phyloP scores from a whole-genome alignment of 768 basidiomycete species.

The Holtermannia corniformis region DNA sequence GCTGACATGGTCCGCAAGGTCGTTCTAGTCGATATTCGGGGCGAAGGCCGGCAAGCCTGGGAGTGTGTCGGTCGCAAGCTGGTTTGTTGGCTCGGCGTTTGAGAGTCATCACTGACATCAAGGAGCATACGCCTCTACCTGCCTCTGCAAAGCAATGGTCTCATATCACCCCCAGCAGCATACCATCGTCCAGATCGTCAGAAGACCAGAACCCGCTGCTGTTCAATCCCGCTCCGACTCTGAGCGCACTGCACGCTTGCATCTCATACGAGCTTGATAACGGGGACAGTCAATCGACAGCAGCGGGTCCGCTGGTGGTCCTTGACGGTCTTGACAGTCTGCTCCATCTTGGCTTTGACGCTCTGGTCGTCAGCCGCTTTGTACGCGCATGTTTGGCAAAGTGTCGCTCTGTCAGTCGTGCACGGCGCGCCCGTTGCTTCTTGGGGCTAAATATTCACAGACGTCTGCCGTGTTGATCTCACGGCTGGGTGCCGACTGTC shows the following conservation, averaged over 20 bases:
- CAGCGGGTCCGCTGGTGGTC: conserved; percentile 15
- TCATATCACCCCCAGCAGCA: conserved; percentile 21
- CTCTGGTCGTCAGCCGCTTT: conserved; percentile 18
- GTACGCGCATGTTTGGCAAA: conserved; percentile 20
- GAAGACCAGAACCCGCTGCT: conserved; percentile 6
- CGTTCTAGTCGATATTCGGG: conserved; percentile 29
- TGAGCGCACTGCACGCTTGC: conserved; percentile 16
- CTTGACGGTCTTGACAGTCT: conserved; percentile 33
- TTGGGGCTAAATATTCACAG: conserved; percentile 13
- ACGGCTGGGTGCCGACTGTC: conserved; percentile 30
- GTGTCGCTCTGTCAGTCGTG: conserved; percentile 10
- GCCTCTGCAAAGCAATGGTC: conserved; percentile 7
- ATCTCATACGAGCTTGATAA: conserved; percentile 1
- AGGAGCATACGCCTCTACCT: conserved; percentile 1
- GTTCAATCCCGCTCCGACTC: conserved; percentile 13
- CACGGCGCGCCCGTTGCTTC: neutral
- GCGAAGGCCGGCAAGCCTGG: conserved; percentile 23
- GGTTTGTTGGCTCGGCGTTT: conserved; percentile 10
- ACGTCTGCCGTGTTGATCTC: conserved; percentile 17
- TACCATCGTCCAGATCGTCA: conserved; percentile 1
- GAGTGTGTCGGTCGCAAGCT: conserved; percentile 34
- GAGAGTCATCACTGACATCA: neutral
- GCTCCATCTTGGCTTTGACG: conserved; percentile 19
- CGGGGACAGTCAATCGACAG: neutral
- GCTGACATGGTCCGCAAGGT: conserved; percentile 4